Evolutionary conservation across 148 eudicot genomes (phyloP), one percentile per base, ranked within the genome.

Genomic region (Dysphania ambrosioides): DNA sequence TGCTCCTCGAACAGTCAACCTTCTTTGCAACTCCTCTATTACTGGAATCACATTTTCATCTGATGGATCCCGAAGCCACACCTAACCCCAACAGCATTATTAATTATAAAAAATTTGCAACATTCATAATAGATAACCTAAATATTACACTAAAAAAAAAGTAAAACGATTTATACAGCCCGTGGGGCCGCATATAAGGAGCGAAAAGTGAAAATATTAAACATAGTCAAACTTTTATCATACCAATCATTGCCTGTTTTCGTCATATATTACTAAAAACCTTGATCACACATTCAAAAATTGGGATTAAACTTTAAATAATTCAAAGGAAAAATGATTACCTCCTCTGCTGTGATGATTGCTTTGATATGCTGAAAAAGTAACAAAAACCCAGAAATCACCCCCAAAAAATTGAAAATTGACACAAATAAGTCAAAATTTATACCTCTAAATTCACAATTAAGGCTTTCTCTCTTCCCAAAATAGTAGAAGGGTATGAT

Each of bases 261-360:
- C n/a, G n/a, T n/a, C n/a, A n/a, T n/a, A n/a, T n/a, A n/a, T n/a
- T n/a, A n/a, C n/a, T n/a, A n/a, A n/a, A n/a, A n/a, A n/a, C n/a
- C n/a, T n/a, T n/a, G n/a, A n/a, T n/a, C n/a, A n/a, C n/a, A n/a
- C n/a, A n/a, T n/a, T n/a, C n/a, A n/a, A n/a, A n/a, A n/a, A 63
- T 63, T 63, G 41, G 26, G 34, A 2, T 32, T 10, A 7, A 4
- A 5, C 21, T 65, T 35, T 49, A n/a, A 44, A 60, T 51, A 23
- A 31, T 66, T 60, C 8, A 57, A 26, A 57, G 30, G 30, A 21
- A 21, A 67, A 53, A 26, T 7, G 35, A 0, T 73, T 82, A 92
- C 97, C 97, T 92, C 97, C 36, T 92, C 91, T n/a, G 89, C 86
- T 27, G 97, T 92, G 68, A 90, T 87, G 13, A 90, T 93, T 38